Percentiles rank a stretch among this genome's conserved stretches.
These are phyloP conservation scores for Kondoa subrosea DNA, from an alignment of 768 basidiomycete genomes.

Conservation along the genomic window DNA sequence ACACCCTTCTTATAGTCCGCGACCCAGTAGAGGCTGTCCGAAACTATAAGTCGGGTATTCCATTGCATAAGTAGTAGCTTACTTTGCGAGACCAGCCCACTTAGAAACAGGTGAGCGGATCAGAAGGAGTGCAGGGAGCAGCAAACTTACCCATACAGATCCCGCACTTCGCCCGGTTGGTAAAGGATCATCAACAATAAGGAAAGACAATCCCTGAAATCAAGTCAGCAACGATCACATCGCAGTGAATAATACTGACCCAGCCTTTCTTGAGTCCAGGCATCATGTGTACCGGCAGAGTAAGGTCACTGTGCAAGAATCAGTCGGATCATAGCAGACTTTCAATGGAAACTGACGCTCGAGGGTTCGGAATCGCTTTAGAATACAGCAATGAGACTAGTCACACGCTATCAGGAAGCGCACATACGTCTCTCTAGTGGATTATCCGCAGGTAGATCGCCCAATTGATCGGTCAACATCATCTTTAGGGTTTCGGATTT, in stretches of 20 bases:
- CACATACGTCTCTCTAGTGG: background rate
- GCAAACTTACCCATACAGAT: background rate
- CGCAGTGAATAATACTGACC: background rate
- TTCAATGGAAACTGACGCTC: too few species aligned
- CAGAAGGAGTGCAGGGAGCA: background rate
- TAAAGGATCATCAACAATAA: background rate
- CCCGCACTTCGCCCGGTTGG: background rate
- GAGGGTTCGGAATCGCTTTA: too few species aligned
- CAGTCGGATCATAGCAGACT: background rate
- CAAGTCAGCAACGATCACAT: background rate
- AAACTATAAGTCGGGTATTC: background rate
- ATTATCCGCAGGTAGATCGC: background rate
- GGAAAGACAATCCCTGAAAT: conserved; percentile 3
- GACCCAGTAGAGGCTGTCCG: conserved; percentile 19
- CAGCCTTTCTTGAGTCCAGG: background rate
- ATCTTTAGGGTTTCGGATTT: conserved; percentile 16
- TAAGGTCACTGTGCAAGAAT: background rate
- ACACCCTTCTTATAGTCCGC: conserved; percentile 16
- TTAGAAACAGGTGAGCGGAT: background rate
- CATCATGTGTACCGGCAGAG: background rate
- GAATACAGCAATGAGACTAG: too few species aligned
- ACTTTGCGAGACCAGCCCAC: background rate
- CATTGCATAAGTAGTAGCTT: background rate
- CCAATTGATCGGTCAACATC: conserved; percentile 17
- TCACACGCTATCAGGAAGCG: too few species aligned